Conservation (phyloP, 306 rosid genomes). For the Vicia villosa region DNA sequence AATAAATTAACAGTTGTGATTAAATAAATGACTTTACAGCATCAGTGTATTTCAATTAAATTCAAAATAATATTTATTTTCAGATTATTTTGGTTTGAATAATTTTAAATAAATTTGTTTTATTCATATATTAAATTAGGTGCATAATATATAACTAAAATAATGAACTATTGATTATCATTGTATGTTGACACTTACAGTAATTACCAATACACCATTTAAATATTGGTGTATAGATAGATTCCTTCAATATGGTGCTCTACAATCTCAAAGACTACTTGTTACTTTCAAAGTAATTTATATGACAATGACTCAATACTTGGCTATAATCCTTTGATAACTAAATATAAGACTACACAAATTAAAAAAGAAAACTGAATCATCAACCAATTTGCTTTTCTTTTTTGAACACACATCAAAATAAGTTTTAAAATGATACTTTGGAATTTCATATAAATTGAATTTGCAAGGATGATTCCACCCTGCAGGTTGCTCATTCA, state of each 20-base stretch:
- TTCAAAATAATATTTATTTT: too few species aligned
- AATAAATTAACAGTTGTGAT: too few species aligned
- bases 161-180: not conserved
- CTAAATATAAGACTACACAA: not conserved
- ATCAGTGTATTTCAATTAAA: too few species aligned
- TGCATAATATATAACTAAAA: too few species aligned
- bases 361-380: not conserved
- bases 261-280: not conserved
- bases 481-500: constrained; percentile 48
- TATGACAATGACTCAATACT: not conserved
- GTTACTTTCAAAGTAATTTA: not conserved
- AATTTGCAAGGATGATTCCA: constrained; percentile 24
- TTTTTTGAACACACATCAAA: not conserved
- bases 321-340: not conserved
- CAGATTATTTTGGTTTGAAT: too few species aligned
- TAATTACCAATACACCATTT: constrained; percentile 7
- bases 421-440: constrained; percentile 1
- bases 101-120: too few species aligned
- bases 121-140: too few species aligned
- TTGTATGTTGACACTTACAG: not conserved
- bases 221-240: not conserved
- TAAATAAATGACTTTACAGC: too few species aligned
- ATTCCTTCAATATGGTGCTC: not conserved
- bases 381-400: not conserved
- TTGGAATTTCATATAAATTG: constrained; percentile 5